Percentiles rank a stretch among this genome's conserved stretches.
phyloP scores from a whole-genome alignment of 805 yeast genomes.

The Ogataea henricii region DNA sequence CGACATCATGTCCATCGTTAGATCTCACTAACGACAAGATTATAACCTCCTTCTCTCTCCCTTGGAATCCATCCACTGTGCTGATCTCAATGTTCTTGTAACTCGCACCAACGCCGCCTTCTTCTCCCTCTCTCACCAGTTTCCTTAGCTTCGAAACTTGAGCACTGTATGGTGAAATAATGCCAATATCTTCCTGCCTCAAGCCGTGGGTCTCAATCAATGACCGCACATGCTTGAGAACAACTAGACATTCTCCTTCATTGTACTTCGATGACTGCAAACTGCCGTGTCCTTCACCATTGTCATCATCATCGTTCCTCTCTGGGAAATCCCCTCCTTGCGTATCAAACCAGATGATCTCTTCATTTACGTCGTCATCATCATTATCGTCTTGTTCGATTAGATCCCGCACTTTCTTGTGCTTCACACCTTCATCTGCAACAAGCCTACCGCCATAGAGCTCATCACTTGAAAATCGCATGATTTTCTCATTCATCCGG shows the following conservation, averaged over 20 bases:
- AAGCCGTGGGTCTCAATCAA: constrained; percentile 55
- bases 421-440: constrained; percentile 62
- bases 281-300: constrained; percentile 16
- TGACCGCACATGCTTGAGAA: constrained; percentile 52
- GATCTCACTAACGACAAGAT: constrained; percentile 81
- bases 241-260: constrained; percentile 72
- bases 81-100: constrained; percentile 66
- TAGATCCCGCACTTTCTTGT: constrained; percentile 56
- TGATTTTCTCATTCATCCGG: constrained; percentile 78
- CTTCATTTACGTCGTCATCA: constrained; percentile 56
- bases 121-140: constrained; percentile 36
- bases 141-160: constrained; percentile 69
- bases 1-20: constrained; percentile 69
- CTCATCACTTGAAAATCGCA: constrained; percentile 71
- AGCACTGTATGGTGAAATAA: constrained; percentile 88
- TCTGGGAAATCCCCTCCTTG: constrained; percentile 87
- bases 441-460: constrained; percentile 63
- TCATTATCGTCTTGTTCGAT: constrained; percentile 41
- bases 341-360: constrained; percentile 86
- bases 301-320: constrained; percentile 36
- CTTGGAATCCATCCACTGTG: constrained; percentile 96
- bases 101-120: constrained; percentile 11
- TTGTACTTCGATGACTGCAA: constrained; percentile 64
- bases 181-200: constrained; percentile 61
- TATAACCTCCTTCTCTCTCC: constrained; percentile 89